phyloP scores from a whole-genome alignment of 2,329 filamentous ascomycete genomes.

The Geosmithia putterillii region DNA sequence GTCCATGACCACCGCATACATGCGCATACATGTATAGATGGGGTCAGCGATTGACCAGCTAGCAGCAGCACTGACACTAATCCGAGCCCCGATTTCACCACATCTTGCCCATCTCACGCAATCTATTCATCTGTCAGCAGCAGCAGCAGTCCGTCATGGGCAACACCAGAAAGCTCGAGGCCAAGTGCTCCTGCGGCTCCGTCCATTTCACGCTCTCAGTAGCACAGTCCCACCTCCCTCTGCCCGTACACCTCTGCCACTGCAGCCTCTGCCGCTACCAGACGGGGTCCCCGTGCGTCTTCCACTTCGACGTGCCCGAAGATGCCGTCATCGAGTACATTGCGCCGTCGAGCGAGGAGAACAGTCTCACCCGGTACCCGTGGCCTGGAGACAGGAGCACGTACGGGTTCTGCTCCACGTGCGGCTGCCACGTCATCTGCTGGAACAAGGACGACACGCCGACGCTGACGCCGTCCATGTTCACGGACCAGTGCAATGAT shows the following conservation, averaged over 20 bases:
- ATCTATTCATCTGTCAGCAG: background rate
- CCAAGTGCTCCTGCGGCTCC: constrained; percentile 31
- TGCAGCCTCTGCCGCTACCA: constrained; percentile 31
- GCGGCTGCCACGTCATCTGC: constrained; percentile 31
- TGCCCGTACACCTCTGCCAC: constrained; percentile 29
- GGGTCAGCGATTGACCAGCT: no score
- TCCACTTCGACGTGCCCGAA: constrained; percentile 23
- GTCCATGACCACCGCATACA: no score
- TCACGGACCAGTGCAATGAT: constrained; percentile 21
- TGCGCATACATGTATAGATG: no score
- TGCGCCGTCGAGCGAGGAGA: constrained; percentile 21
- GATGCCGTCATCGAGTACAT: constrained; percentile 24
- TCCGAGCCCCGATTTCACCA: no score
- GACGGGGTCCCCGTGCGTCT: constrained; percentile 26
- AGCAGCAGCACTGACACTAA: no score
- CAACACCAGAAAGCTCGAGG: constrained; percentile 22
- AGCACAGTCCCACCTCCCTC: constrained; percentile 21
- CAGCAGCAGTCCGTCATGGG: background rate
- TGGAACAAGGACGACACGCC: constrained; percentile 18
- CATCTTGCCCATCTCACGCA: no score
- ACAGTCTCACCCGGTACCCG: constrained; percentile 24
- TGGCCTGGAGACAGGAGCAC: constrained; percentile 11
- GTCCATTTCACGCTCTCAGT: constrained; percentile 28
- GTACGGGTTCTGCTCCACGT: constrained; percentile 31
- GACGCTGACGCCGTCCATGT: constrained; percentile 26